These are phyloP conservation scores for Pestalotiopsis sp. DNA, from an alignment of 2,329 filamentous ascomycete species.

Conservation along the genomic window DNA sequence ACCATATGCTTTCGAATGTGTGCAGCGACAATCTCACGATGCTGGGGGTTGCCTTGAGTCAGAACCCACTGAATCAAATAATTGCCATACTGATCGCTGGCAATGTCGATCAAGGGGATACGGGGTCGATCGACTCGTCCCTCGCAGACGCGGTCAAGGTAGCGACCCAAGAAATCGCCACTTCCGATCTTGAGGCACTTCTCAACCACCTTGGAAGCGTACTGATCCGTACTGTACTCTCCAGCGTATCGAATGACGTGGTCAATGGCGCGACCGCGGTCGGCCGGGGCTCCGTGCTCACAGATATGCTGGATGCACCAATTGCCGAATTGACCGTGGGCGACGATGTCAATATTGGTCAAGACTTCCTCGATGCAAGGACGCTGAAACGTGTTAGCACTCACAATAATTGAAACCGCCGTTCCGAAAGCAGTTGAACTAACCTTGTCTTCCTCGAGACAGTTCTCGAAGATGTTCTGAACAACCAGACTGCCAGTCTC, in stretches of 20 bases:
- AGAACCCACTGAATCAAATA: conserved; percentile 98
- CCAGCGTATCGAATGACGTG: conserved; percentile 92
- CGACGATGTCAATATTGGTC: conserved; percentile 91
- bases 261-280: conserved; percentile 91
- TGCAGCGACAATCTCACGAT: conserved; percentile 88
- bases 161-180: conserved; percentile 85
- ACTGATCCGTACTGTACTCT: conserved; percentile 98
- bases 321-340: conserved; percentile 97
- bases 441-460: conserved; percentile 97
- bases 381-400: conserved; percentile 58
- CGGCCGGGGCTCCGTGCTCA: conserved; percentile 88
- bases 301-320: conserved; percentile 99
- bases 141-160: conserved; percentile 92
- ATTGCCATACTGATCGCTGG: conserved; percentile 98
- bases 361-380: conserved; percentile 97
- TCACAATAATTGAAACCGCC: too few relatives aligned
- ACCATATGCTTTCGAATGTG: conserved; percentile 99
- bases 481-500: conserved; percentile 98
- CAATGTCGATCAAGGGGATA: conserved; percentile 96
- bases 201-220: conserved; percentile 98
- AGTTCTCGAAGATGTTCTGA: conserved; percentile 99
- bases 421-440: conserved; percentile 22
- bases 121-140: conserved; percentile 87
- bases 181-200: conserved; percentile 98
- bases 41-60: conserved; percentile 82